Evolutionary conservation across 768 basidiomycete species (phyloP).

Genomic region (Suillus decipiens): DNA sequence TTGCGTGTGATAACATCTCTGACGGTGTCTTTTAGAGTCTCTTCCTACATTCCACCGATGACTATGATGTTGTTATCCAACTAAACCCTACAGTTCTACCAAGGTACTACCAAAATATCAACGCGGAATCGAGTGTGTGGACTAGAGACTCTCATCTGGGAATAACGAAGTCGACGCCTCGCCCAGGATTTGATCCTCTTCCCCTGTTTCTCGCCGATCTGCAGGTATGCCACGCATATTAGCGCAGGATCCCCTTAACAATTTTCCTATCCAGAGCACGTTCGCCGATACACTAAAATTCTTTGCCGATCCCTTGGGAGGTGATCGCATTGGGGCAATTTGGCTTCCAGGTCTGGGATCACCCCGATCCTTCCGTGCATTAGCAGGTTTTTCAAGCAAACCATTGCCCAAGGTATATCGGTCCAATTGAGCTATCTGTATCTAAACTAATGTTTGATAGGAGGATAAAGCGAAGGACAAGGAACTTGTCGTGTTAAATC

Average conservation of each 20-base stretch:
- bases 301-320: conserved; percentile 85
- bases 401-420: conserved; percentile 45
- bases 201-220: conserved; percentile 67
- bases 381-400: conserved; percentile 76
- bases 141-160: conserved; percentile 30
- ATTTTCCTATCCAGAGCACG: conserved; percentile 46
- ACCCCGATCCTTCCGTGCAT: conserved; percentile 71
- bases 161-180: conserved; percentile 24
- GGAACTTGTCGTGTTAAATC: conserved; percentile 65
- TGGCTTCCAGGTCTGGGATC: conserved; percentile 79
- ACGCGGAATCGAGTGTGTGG: conserved; percentile 51
- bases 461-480: conserved; percentile 49
- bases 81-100: conserved; percentile 66
- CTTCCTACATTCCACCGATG: conserved; percentile 79
- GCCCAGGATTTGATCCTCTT: conserved; percentile 84
- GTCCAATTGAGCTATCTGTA: not conserved
- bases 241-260: conserved; percentile 4
- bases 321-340: conserved; percentile 74
- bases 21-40: conserved; percentile 53
- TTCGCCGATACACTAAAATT: conserved; percentile 79
- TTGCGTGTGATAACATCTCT: conserved; percentile 1
- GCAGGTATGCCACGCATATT: conserved; percentile 47
- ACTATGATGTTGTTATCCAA: conserved; percentile 85
- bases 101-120: conserved; percentile 73
- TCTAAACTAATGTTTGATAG: conserved; percentile 16